These are phyloP conservation scores for Naganishia onofrii DNA, from an alignment of 768 basidiomycete species.

Conservation along the genomic window DNA sequence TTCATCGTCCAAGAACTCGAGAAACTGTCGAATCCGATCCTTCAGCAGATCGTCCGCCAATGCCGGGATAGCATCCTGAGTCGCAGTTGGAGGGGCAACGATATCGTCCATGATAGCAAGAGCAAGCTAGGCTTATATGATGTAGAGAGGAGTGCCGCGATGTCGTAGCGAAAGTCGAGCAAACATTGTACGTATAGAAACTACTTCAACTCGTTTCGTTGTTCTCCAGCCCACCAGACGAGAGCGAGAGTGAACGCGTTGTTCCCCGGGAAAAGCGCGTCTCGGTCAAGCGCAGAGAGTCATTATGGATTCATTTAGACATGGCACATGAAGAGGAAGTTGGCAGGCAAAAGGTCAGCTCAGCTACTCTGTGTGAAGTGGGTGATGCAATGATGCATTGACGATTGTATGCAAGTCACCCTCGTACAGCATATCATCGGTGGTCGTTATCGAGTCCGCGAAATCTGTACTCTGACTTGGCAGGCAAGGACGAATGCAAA, in stretches of 20 bases:
- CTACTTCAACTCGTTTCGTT: not conserved
- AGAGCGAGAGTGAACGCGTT: not conserved
- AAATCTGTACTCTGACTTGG: no score
- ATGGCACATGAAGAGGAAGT: not conserved
- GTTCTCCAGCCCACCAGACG: not conserved
- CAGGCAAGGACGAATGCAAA: no score
- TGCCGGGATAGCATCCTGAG: slow-evolving; percentile 55
- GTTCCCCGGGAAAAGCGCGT: not conserved
- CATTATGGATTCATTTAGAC: not conserved
- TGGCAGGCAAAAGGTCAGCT: no score
- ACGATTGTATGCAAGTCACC: no score
- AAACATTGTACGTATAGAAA: not conserved
- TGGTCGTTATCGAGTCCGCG: no score
- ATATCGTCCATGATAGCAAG: slow-evolving; percentile 8
- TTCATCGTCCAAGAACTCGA: slow-evolving; percentile 63
- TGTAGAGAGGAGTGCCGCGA: no score
- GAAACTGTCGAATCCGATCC: slow-evolving; percentile 74
- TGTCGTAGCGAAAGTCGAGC: no score
- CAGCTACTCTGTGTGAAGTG: no score
- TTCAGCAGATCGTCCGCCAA: slow-evolving; percentile 64
- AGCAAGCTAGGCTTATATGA: no score
- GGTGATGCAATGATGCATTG: no score
- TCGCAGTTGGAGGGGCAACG: slow-evolving; percentile 9
- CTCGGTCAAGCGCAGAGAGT: not conserved
- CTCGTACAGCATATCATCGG: no score